Evolutionary conservation across 176 grass and related monocot species (phyloP).

Genomic region (Musa itinerans): DNA sequence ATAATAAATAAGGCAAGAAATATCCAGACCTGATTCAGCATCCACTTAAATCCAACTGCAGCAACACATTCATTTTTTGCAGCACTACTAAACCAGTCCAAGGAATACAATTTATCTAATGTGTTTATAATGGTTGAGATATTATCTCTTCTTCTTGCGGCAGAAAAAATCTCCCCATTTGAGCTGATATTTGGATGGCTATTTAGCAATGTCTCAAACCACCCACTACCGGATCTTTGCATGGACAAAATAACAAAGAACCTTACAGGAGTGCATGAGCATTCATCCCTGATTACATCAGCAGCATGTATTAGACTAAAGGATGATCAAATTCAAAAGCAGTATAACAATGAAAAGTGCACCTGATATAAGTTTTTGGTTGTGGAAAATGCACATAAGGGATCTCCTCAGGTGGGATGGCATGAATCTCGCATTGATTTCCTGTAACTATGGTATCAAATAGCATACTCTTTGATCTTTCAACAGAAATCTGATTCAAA

Average conservation of each 20-base stretch:
- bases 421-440: slow-evolving; percentile 34
- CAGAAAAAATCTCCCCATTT: slow-evolving; percentile 80
- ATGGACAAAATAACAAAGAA: slow-evolving; percentile 84
- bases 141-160: slow-evolving; percentile 46
- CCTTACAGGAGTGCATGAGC: slow-evolving; percentile 61
- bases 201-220: slow-evolving; percentile 96
- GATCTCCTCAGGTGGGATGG: slow-evolving; percentile 34
- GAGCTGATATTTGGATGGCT: slow-evolving; percentile 94
- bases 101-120: slow-evolving; percentile 62
- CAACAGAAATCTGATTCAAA: slow-evolving; percentile 57
- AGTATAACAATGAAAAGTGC: neutral
- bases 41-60: slow-evolving; percentile 95
- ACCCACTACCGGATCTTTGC: slow-evolving; percentile 95
- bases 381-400: slow-evolving; percentile 60
- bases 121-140: slow-evolving; percentile 53
- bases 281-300: slow-evolving; percentile 43
- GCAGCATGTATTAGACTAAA: slow-evolving; percentile 18
- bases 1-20: slow-evolving; percentile 2
- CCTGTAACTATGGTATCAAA: slow-evolving; percentile 1
- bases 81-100: slow-evolving; percentile 79
- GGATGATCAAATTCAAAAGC: neutral
- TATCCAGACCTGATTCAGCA: slow-evolving; percentile 78
- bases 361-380: slow-evolving; percentile 73
- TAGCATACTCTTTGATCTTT: slow-evolving; percentile 15
- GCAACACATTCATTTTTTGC: slow-evolving; percentile 82